phyloP scores from a whole-genome alignment of 192 early-diverging fungal species.

The Diversispora epigaea region DNA sequence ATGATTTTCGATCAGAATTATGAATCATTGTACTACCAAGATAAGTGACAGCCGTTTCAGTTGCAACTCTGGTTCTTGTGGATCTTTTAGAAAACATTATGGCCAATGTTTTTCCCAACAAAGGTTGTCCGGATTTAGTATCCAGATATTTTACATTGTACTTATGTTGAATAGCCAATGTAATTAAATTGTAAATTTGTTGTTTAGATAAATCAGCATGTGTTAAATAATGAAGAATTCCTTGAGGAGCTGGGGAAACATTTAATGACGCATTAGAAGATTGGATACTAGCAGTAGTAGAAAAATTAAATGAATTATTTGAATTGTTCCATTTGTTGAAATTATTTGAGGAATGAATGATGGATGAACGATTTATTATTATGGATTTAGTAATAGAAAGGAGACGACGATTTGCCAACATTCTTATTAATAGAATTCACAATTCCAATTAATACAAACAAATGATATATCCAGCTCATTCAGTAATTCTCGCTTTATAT shows the following conservation, averaged over 20 bases:
- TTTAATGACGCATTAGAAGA: neutral
- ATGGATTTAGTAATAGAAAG: no score
- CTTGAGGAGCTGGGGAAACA: constrained; percentile 1
- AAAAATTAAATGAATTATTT: no score
- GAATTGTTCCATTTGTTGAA: no score
- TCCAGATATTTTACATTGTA: constrained; percentile 61
- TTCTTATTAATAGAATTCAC: no score
- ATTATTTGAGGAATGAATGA: no score
- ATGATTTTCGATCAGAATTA: neutral
- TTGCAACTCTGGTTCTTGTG: constrained; percentile 94
- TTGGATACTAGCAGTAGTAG: no score
- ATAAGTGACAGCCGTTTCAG: constrained; percentile 87
- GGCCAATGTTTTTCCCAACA: constrained; percentile 84
- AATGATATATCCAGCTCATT: no score
- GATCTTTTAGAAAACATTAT: constrained; percentile 95
- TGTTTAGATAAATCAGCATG: constrained; percentile 77
- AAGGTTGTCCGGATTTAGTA: constrained; percentile 52
- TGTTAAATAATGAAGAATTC: constrained; percentile 67
- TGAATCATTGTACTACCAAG: constrained; percentile 47
- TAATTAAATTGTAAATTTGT: constrained; percentile 77
- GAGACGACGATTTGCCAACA: no score
- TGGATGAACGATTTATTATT: no score
- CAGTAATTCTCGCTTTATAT: no score
- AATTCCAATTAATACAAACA: no score
- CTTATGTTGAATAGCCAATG: constrained; percentile 80